These are phyloP conservation scores for Jacaranda mimosifolia DNA, from an alignment of 257 asterid species.

Conservation along the genomic window DNA sequence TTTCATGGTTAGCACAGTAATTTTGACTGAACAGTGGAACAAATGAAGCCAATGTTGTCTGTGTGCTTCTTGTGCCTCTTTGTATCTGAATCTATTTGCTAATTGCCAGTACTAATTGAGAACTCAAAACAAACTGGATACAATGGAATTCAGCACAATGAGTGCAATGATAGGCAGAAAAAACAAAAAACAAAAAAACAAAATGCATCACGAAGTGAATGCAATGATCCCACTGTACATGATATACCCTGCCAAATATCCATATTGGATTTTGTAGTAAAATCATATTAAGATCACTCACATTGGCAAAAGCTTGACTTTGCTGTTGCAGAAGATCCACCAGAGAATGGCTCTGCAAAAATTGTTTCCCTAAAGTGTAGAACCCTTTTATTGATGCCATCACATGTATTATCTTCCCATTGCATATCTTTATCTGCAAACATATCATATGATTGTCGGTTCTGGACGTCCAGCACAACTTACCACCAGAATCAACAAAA, in stretches of 20 bases:
- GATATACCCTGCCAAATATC: conserved; percentile 14
- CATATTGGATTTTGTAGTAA: conserved; percentile 10
- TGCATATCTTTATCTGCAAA: conserved; percentile 95
- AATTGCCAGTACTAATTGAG: conserved; percentile 13
- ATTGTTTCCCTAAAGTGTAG: conserved; percentile 82
- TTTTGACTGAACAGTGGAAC: conserved; percentile 18
- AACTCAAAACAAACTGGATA: conserved; percentile 4
- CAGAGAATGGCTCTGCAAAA: conserved; percentile 80
- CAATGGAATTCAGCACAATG: neutral
- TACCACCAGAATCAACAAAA: conserved; percentile 3
- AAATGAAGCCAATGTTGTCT: neutral
- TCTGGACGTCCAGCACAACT: conserved; percentile 10
- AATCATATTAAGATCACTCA: conserved; percentile 46
- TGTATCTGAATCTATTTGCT: conserved; percentile 14
- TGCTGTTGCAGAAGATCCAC: conserved; percentile 99
- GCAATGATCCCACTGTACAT: neutral
- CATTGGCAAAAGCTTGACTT: conserved; percentile 97
- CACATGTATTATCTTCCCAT: conserved; percentile 88
- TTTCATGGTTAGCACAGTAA: neutral
- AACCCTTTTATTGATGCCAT: conserved; percentile 90
- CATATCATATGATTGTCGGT: conserved; percentile 33
- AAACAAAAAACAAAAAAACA: neutral
- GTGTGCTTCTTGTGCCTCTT: neutral
- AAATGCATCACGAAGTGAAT: neutral
- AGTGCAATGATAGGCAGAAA: neutral